Conservation (phyloP, 2,329 filamentous ascomycete genomes). For the Metarhizium brunneum region DNA sequence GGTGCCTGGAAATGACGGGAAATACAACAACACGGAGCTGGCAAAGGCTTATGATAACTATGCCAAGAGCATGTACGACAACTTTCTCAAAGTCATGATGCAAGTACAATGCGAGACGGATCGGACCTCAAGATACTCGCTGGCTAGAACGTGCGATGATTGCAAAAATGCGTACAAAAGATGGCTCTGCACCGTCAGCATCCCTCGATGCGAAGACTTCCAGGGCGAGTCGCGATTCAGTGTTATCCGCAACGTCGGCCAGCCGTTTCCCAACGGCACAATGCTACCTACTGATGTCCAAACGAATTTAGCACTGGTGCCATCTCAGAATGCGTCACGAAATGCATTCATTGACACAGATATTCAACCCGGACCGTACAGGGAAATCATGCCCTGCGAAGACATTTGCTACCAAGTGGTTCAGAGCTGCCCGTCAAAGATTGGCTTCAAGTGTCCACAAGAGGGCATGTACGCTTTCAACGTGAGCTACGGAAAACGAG, state of each 20-base stretch:
- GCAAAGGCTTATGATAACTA: constrained; percentile 69
- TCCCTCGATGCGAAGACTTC: constrained; percentile 88
- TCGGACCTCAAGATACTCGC: constrained; percentile 66
- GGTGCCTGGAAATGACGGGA: constrained; percentile 68
- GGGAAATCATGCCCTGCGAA: constrained; percentile 81
- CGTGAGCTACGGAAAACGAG: constrained; percentile 24
- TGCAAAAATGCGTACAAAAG: constrained; percentile 78
- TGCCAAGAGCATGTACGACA: constrained; percentile 58
- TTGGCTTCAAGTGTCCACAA: constrained; percentile 69
- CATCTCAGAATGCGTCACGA: constrained; percentile 41
- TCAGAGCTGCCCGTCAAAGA: constrained; percentile 67
- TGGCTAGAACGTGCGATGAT: constrained; percentile 65
- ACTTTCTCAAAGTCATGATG: constrained; percentile 73
- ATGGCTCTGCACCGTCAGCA: constrained; percentile 90
- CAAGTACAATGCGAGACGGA: constrained; percentile 80
- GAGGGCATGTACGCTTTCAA: constrained; percentile 22
- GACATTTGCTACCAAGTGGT: constrained; percentile 83
- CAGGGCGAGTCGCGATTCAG: constrained; percentile 38
- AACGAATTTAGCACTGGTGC: constrained; percentile 12
- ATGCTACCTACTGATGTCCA: constrained; percentile 29
- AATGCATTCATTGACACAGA: constrained; percentile 62
- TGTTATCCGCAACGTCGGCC: constrained; percentile 57
- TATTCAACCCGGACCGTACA: constrained; percentile 81
- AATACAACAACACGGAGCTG: constrained; percentile 52
- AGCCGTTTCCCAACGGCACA: constrained; percentile 62